Evolutionary conservation across 176 grass and related monocot genomes (phyloP), one percentile per base, ranked within the genome.

Genomic region (Carex littledalei): DNA sequence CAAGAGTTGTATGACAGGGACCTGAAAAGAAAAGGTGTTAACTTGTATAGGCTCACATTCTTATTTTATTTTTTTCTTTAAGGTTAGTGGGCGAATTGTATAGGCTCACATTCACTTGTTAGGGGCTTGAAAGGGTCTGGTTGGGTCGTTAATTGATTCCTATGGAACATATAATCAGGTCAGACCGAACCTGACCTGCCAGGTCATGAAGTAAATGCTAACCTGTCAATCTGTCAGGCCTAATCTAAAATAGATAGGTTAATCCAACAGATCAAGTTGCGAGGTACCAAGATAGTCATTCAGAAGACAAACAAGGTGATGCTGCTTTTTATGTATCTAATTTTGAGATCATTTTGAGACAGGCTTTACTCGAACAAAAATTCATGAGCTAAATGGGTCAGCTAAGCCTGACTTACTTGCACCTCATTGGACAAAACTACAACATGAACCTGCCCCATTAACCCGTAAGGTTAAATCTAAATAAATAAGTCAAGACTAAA

Each of bases 1-100:
- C 60, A 98, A 78, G 8, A 98, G 81, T 85, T 98, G 96, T 84
- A 98, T 92, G 41, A 98, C 96, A 76, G 96, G 96, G 43, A 95
- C 96, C 96, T 98, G 80, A 41, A 92, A 81, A 58, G 84, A 89
- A 76, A 67, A 59, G 10, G 81, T 60, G 80, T 37, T 39, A 22
- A 57, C 22, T 37, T 20, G 12, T 63, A 81, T 39, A 63, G 4
- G 57, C 6, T 26, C 26, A 26, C 26, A 26, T 26, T 26, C 26
- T 26, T 26, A 26, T 26, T 26, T 26, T 26, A 26, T 26, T 26
- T 26, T 26, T 26, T 26, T 26, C 26, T 26, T 26, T 26, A 26
- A 26, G 26, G 26, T 26, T 26, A 26, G 26, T 26, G 26, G 26
- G 26, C 26, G 26, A 26, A 26, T 26, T 26, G 26, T 41, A 71